Evolutionary conservation across 495 filamentous ascomycete genomes (phyloP).

Genomic region (Hyaloscypha variabilis): DNA sequence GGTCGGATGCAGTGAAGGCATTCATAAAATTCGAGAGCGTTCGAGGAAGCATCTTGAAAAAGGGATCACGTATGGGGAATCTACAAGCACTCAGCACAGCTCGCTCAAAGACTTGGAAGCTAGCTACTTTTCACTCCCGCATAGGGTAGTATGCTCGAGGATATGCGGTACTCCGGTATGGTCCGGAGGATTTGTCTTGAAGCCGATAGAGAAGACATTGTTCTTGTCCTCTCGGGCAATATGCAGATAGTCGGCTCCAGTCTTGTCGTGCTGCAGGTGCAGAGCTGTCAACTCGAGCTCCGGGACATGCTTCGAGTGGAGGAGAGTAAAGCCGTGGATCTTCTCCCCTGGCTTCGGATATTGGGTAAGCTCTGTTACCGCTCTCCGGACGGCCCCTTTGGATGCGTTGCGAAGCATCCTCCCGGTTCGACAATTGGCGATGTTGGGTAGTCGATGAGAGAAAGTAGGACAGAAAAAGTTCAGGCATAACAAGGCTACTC

Average conservation of each 20-base stretch:
- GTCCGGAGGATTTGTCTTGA: constrained; percentile 98
- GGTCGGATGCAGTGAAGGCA: constrained; percentile 92
- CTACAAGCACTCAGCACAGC: constrained; percentile 44
- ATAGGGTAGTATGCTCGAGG: constrained; percentile 94
- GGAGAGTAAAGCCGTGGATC: constrained; percentile 89
- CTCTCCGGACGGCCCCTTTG: constrained; percentile 57
- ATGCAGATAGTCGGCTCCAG: constrained; percentile 93
- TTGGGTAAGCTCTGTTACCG: constrained; percentile 70
- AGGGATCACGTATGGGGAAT: constrained; percentile 94
- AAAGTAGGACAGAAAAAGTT: background rate
- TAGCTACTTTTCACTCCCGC: constrained; percentile 88
- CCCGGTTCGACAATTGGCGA: background rate
- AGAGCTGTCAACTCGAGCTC: constrained; percentile 92
- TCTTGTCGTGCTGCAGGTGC: constrained; percentile 88
- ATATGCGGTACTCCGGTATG: constrained; percentile 97
- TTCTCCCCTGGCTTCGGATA: constrained; percentile 79
- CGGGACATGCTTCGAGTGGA: constrained; percentile 86
- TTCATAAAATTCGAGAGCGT: constrained; percentile 99
- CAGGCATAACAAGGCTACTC: no score
- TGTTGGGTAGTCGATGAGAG: constrained; percentile 2
- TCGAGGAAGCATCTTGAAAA: constrained; percentile 99
- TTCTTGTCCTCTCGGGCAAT: constrained; percentile 93
- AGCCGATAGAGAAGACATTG: constrained; percentile 98
- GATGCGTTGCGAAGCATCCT: constrained; percentile 54
- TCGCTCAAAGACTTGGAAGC: constrained; percentile 20